Evolutionary conservation across 306 rosid species (phyloP), one percentile per base, ranked within the genome.

Genomic region (Cucurbita moschata): DNA sequence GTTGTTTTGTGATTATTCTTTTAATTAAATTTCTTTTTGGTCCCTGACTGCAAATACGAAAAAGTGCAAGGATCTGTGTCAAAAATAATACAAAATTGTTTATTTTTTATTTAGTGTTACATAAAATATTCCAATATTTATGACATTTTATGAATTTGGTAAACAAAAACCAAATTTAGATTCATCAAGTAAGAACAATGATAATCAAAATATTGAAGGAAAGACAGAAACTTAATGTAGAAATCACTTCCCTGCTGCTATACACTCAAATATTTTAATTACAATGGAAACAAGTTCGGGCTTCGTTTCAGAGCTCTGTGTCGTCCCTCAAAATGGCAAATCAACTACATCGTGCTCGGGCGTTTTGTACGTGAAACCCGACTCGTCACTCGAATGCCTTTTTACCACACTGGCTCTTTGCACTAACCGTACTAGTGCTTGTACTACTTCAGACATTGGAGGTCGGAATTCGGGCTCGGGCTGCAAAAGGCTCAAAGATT

Each of bases 381-480:
- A 80, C 73, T 94, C 99, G 3, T 94, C 99, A n/a, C 91, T 89
- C 2, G 95, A 87, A 55, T 92, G 89, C 64, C 99, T 84, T 83
- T 87, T 94, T 49, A 88, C 89, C 74, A 86, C 85, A 38, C 97
- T 93, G 18, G 99, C 96, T 84, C 97, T 83, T 75, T 91, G 99
- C 82, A 87, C 96, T 50, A 91, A 37, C 56, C 96, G 80, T 43
- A 91, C 96, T 84, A 94, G 79, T 66, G 96, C 96, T 87, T 94
- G 99, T 81, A 94, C 99, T 69, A 94, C 96, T 86, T 94, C 97
- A 0, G 97, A 94, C 99, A 94, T 94, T 21, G 97, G 99, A 43
- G 99, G 99, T 72, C 96, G 92, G 59, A 94, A 91, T 79, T 94
- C 95, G 0, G 96, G 97, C 64, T 94, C 96, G 53, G 97, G 92